Conservation (phyloP, 2,329 filamentous ascomycete species). For the Sporothrix phasma region DNA sequence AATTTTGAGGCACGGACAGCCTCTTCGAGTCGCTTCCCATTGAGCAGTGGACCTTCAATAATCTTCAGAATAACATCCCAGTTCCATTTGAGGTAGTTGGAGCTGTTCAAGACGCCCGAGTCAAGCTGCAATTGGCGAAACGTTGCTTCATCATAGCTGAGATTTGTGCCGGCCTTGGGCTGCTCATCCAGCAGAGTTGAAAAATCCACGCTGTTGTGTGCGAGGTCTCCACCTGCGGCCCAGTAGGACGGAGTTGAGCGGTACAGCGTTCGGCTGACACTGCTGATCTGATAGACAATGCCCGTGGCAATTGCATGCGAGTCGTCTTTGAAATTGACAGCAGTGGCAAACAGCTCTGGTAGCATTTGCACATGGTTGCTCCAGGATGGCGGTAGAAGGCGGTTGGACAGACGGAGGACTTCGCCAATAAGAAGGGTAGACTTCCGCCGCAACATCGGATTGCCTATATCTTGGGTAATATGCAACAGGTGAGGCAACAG, state of each 20-base stretch:
- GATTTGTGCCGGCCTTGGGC: constrained; percentile 39
- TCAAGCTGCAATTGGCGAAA: constrained; percentile 60
- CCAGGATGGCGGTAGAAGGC: constrained; percentile 70
- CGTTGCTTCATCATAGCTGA: constrained; percentile 49
- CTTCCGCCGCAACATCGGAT: constrained; percentile 68
- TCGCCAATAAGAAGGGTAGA: constrained; percentile 86
- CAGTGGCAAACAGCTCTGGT: constrained; percentile 71
- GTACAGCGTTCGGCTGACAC: constrained; percentile 86
- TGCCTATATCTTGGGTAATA: constrained; percentile 58
- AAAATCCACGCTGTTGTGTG: constrained; percentile 36
- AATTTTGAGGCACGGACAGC: constrained; percentile 93
- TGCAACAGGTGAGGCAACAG: constrained; percentile 53
- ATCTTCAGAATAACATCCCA: constrained; percentile 88
- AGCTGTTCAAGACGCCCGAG: constrained; percentile 76
- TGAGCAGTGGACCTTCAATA: constrained; percentile 85
- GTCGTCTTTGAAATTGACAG: constrained; percentile 60
- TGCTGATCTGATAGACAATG: constrained; percentile 96
- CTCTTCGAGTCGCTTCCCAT: constrained; percentile 85
- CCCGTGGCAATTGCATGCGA: constrained; percentile 72
- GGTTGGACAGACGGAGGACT: constrained; percentile 78
- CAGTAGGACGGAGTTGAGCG: constrained; percentile 53
- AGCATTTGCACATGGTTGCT: constrained; percentile 79
- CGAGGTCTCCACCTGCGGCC: constrained; percentile 25
- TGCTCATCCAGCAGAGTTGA: constrained; percentile 42
- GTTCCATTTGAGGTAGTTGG: constrained; percentile 92